Percentiles rank a stretch among this genome's conserved stretches.
These are phyloP conservation scores for Poterioochromonas sp. DNA, from an alignment of 352 stramenopile species.

Conservation along the genomic window DNA sequence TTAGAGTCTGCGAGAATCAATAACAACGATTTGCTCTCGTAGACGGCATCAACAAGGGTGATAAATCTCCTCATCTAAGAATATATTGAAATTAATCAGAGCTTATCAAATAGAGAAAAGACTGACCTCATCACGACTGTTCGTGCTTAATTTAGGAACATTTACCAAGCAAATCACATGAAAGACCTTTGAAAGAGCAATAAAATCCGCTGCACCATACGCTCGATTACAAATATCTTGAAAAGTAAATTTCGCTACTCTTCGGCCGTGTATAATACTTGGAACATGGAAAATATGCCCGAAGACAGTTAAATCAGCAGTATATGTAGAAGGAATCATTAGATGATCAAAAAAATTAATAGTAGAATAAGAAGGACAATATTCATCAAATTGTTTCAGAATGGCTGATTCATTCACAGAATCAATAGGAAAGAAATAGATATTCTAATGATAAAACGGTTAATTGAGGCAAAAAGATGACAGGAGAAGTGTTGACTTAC, in stretches of 20 bases:
- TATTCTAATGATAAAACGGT: constrained; percentile 4
- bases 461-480: too few relatives aligned
- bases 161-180: constrained; percentile 80
- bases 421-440: background rate
- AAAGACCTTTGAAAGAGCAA: constrained; percentile 77
- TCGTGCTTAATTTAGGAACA: constrained; percentile 72
- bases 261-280: background rate
- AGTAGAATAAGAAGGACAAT: too few relatives aligned
- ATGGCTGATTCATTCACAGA: background rate
- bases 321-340: too few relatives aligned
- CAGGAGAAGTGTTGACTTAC: background rate
- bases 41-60: constrained; percentile 86
- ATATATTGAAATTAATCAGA: background rate
- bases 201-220: constrained; percentile 90
- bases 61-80: constrained; percentile 77
- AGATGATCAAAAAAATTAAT: background rate
- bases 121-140: background rate
- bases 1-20: background rate
- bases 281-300: background rate
- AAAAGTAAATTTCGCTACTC: constrained; percentile 75
- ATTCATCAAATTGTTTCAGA: background rate
- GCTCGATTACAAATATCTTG: constrained; percentile 83
- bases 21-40: constrained; percentile 54
- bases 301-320: background rate
- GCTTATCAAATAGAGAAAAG: background rate